Evolutionary conservation across 352 stramenopile species (phyloP), one percentile per base, ranked within the genome.

Genomic region (Plasmopara muralis): DNA sequence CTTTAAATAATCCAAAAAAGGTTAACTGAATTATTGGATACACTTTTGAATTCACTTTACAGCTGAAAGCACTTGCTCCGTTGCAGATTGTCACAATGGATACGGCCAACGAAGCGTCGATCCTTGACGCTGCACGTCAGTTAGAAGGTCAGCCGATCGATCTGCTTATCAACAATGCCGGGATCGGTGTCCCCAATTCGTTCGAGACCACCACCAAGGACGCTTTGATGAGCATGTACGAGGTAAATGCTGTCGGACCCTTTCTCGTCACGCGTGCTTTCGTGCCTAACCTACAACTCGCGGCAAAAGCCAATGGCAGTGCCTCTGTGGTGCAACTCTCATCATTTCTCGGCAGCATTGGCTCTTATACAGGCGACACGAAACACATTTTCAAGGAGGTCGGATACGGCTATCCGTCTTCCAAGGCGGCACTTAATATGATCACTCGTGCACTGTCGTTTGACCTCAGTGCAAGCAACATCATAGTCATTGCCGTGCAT

Each of bases 81-180:
- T 25, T 25, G 20, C 69, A 73, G 55, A 58, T 81, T n/a, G 41
- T 81, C 20, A 43, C 52, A 10, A 57, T 82, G 10, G 72, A 86
- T 47, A 64, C 62, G 13, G 53, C 35, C 9, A 60, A 78, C 48
- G 72, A 82, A 44, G 18, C 43, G 7, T 72, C 62, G 4, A 70
- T 80, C 6, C 5, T 59, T 2, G 35, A 57, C 9, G 63, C 66
- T 2, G 68, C 65, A 18, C 60, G 61, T 41, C 53, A 66, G 28
- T 54, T 82, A 0, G 57, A 76, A n/a, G 57, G 63, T 20, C 64
- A 70, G 9, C 28, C 60, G 3, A 68, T 87, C 47, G 71, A 85
- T 33, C 35, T 84, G 43, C 60, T 85, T 9, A 60, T 83, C 44
- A 81, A 87, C 64, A 85, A 84, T 41, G 73, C 72, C 1, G 68